Evolutionary conservation across 2,329 filamentous ascomycete genomes (phyloP).

Genomic region (Epicoccum nigrum): DNA sequence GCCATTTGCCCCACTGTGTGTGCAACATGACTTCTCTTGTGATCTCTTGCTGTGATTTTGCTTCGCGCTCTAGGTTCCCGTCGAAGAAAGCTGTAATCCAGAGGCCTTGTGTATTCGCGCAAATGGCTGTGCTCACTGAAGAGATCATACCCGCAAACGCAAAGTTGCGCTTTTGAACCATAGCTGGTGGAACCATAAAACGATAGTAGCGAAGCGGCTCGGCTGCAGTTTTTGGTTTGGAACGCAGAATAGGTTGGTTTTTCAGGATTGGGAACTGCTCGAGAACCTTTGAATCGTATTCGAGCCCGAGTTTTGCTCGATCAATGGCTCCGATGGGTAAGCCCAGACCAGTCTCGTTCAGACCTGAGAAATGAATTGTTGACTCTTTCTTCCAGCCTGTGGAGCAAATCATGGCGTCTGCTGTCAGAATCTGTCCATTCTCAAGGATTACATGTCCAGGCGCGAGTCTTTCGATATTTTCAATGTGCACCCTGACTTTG

Average conservation of each 20-base stretch:
- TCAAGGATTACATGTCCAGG: constrained; percentile 1
- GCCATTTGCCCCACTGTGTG: constrained; percentile 57
- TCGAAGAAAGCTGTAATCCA: constrained; percentile 68
- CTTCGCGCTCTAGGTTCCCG: constrained; percentile 50
- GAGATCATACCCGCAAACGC: constrained; percentile 38
- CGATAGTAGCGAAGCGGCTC: constrained; percentile 49
- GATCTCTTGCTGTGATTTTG: constrained; percentile 17
- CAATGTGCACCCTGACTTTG: constrained; percentile 55
- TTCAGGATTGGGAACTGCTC: constrained; percentile 59
- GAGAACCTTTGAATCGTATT: constrained; percentile 60
- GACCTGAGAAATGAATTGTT: constrained; percentile 8
- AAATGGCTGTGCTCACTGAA: constrained; percentile 45
- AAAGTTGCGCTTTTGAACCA: constrained; percentile 13
- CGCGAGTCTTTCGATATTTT: constrained; percentile 4
- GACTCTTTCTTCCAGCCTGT: constrained; percentile 10
- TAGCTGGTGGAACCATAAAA: constrained; percentile 48
- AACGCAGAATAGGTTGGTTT: constrained; percentile 51
- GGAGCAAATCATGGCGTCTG: constrained; percentile 10
- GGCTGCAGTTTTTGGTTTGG: constrained; percentile 11
- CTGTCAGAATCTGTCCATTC: background rate
- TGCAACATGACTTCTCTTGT: constrained; percentile 62
- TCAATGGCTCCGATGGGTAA: constrained; percentile 28
- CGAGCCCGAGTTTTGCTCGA: constrained; percentile 58
- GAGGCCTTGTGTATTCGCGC: constrained; percentile 48
- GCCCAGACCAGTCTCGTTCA: constrained; percentile 13